Base-by-base conservation (phyloP, 768 basidiomycete genomes). In the Cystofilobasidium macerans region DNA sequence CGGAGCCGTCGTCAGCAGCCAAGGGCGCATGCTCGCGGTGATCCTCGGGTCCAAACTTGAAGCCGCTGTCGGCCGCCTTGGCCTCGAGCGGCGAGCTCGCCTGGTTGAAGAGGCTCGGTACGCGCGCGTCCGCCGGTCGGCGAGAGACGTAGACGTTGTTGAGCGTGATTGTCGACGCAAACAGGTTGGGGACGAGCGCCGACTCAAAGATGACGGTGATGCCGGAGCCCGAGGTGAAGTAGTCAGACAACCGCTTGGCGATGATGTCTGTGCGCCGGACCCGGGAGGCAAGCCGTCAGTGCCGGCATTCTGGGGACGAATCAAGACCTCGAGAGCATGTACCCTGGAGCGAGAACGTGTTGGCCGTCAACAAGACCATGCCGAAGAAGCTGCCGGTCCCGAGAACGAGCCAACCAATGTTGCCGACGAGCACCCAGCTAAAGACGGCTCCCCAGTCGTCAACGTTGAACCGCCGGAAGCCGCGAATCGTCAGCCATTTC, bases 381-480 rank as follows among this genome's bases (percentile, higher is more conserved):
- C 94, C 94, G 75, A 95, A 87, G 78, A 98, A 98, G 0, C 91
- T 94, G 2, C 95, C 98, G 86, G 90, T 98, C 77, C 92, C 92
- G 57, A 99, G 81, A 59, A 98, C 77, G 69, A 99, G 87, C 94
- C 95, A 98, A 3, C 94, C 77, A 1, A 91, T 89, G 72, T 97
- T 92, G 72, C 93, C 93, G 80, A 97, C 85, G 59, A 99, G 78
- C 70, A 95, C 91, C 88, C 91, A 93, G 61, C 89, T 92, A 38
- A 94, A 77, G 77, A 99, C 97, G 0, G 93, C 94, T 47, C 90
- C 93, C 62, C 94, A 88, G 75, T 99, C 95, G 75, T 99, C 95
- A 59, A 89, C 86, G 71, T 95, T 92, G 77, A 93, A 99, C 72
- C 84, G 86, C 56, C 94, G 84, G 78, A 95, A 99, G 5, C 89